Conservation (phyloP, 257 asterid genomes). For the Capsicum baccatum region DNA sequence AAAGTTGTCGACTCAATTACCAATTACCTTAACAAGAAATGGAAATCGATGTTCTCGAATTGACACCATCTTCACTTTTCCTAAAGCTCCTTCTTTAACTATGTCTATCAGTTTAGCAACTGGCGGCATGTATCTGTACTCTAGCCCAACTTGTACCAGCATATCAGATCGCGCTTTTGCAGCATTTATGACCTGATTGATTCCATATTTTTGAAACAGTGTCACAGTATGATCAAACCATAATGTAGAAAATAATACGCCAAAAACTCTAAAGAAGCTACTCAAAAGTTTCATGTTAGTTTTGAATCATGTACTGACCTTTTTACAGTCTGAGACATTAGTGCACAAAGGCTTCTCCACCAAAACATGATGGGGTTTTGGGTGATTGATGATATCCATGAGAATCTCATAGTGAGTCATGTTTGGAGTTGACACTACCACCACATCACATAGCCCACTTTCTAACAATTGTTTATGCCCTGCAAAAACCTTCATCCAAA, state of each 20-base stretch:
- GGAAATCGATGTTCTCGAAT: conserved; percentile 97
- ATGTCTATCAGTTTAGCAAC: conserved; percentile 84
- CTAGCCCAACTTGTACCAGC: conserved; percentile 89
- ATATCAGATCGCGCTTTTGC: conserved; percentile 73
- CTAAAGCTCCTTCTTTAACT: conserved; percentile 71
- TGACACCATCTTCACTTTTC: conserved; percentile 84
- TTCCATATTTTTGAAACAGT: neutral
- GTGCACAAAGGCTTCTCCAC: conserved; percentile 99
- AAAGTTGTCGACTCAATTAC: conserved; percentile 19
- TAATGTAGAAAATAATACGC: neutral
- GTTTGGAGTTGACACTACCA: conserved; percentile 84
- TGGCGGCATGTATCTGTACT: conserved; percentile 96
- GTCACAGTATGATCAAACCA: neutral
- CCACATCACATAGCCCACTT: conserved; percentile 75
- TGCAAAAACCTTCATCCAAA: conserved; percentile 57
- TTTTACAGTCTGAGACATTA: conserved; percentile 70
- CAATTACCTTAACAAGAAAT: conserved; percentile 86
- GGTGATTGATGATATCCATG: conserved; percentile 73
- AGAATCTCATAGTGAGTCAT: conserved; percentile 91
- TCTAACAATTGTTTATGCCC: conserved; percentile 76
- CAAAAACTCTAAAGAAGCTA: neutral
- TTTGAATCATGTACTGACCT: conserved; percentile 47
- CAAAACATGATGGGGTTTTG: conserved; percentile 82
- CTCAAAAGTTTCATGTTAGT: neutral
- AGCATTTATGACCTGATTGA: conserved; percentile 72